Conservation (phyloP, 2,329 filamentous ascomycete genomes). For the Intubia oerlemansii region DNA sequence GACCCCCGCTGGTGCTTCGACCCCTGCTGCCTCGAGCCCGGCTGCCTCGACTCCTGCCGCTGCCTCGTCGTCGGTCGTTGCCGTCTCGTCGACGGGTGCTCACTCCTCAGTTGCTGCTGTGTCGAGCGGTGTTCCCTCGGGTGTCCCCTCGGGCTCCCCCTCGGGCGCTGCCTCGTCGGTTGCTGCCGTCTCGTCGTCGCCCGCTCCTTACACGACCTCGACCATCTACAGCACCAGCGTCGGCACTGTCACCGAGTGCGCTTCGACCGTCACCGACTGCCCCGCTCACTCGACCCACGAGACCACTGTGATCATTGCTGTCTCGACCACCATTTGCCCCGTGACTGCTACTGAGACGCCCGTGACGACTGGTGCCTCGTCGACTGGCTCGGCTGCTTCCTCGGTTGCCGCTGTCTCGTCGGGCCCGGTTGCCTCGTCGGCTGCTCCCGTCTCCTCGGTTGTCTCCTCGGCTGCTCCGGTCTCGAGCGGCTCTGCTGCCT, state of each 20-base stretch:
- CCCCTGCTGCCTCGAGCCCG: neutral
- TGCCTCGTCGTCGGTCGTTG: neutral
- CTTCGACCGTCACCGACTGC: constrained; percentile 25
- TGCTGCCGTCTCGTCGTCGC: constrained; percentile 1
- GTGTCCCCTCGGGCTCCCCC: constrained; percentile 8
- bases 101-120: neutral
- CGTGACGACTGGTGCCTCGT: constrained; percentile 20
- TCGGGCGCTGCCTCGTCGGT: neutral
- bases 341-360: constrained; percentile 30
- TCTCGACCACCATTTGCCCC: constrained; percentile 40
- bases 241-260: constrained; percentile 28
- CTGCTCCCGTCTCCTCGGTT: neutral
- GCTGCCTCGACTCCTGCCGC: neutral
- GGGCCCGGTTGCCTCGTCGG: neutral
- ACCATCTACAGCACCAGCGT: constrained; percentile 25
- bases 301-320: constrained; percentile 27
- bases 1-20: neutral
- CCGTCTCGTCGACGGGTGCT: neutral
- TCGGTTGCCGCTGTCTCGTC: neutral
- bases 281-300: constrained; percentile 23
- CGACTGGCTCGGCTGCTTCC: constrained; percentile 19
- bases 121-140: neutral
- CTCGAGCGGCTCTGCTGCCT: constrained; percentile 7
- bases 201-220: constrained; percentile 8
- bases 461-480: neutral